A percentile compares a stretch with the other conserved stretches of the same genome.
Conservation (phyloP, 1,139 yeast genomes). For the Taphrina flavorubra region DNA sequence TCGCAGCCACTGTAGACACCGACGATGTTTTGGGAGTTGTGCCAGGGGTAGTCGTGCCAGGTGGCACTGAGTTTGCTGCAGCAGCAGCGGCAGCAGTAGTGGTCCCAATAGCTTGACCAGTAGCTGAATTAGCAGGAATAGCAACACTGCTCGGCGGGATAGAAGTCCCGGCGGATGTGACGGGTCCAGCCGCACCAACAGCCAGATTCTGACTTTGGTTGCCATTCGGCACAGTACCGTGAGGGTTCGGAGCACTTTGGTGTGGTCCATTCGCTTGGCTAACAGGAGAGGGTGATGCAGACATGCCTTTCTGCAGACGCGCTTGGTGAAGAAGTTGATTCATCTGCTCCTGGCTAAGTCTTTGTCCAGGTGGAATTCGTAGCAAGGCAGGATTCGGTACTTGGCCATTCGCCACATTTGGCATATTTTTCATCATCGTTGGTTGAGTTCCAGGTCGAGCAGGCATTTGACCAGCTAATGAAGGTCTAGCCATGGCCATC, state of each 20-base stretch:
- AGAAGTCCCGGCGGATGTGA: not conserved
- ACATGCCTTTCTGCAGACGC: conserved; percentile 23
- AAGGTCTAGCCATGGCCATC: conserved; percentile 23
- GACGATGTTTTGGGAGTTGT: conserved; percentile 8
- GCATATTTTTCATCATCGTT: not conserved
- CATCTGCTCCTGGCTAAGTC: conserved; percentile 48
- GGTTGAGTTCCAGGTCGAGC: conserved; percentile 12
- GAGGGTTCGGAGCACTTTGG: not conserved
- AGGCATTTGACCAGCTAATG: conserved; percentile 42
- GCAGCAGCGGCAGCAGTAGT: conserved; percentile 41
- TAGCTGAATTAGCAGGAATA: not conserved
- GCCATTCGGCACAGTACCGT: not conserved
- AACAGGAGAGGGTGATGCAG: conserved; percentile 26
- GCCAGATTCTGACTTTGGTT: not conserved
- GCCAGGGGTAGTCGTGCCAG: not conserved
- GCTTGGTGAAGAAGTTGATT: conserved; percentile 48
- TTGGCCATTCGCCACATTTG: conserved; percentile 17
- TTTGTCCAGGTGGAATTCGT: conserved; percentile 46
- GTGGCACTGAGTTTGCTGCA: not conserved
- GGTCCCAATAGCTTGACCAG: conserved; percentile 44
- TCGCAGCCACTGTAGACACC: not conserved
- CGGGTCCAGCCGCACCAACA: conserved; percentile 2
- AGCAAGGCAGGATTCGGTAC: conserved; percentile 46
- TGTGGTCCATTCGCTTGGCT: conserved; percentile 2
- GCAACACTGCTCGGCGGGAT: not conserved